A percentile compares a stretch with the other conserved stretches of the same genome.
Evolutionary conservation across 2,329 filamentous ascomycete species (phyloP).

Genomic region (Pestalotiopsis sp.): DNA sequence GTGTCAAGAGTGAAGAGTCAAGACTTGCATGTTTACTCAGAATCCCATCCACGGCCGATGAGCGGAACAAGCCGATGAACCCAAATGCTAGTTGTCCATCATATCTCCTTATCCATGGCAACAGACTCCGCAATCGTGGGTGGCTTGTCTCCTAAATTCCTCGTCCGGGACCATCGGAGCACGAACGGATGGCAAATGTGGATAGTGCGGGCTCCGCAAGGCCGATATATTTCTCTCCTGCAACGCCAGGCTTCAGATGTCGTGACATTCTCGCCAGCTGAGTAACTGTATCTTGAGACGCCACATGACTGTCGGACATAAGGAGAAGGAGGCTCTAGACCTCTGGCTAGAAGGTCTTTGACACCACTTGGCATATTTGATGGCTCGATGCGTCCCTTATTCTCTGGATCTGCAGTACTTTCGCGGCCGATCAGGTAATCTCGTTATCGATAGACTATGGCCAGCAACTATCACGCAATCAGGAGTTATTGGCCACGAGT

Average conservation of each 20-base stretch:
- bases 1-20: too few relatives aligned
- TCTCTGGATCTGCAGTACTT: neutral
- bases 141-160: neutral
- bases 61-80: neutral
- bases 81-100: neutral
- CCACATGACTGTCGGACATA: neutral
- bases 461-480: neutral
- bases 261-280: neutral
- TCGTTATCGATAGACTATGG: neutral
- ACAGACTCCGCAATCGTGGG: neutral
- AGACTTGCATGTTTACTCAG: neutral
- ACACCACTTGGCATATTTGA: neutral
- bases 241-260: neutral
- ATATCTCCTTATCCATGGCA: neutral
- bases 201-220: neutral
- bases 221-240: neutral
- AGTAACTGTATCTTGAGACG: neutral
- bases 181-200: neutral
- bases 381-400: neutral
- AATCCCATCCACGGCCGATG: neutral
- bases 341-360: neutral
- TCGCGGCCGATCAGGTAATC: neutral
- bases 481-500: neutral
- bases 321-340: neutral
- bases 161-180: neutral